A percentile compares a stretch with the other conserved stretches of the same genome.
Evolutionary conservation across 129 eudicot species (phyloP).

Genomic region (Rutidosis leptorrhynchoides): DNA sequence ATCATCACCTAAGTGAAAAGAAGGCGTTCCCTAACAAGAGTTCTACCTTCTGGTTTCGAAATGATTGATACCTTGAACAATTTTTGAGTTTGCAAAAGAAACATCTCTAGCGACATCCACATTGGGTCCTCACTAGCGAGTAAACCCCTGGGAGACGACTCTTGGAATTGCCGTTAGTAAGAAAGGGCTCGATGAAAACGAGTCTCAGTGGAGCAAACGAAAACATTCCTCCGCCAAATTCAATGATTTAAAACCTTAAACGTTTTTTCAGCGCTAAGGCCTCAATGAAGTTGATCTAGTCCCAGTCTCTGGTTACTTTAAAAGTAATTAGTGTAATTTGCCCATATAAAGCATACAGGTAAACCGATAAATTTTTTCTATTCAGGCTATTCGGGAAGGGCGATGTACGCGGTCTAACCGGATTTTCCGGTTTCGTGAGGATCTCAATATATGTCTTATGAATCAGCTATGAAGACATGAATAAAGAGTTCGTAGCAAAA

Average conservation of each 20-base stretch:
- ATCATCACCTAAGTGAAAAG: slow-evolving; percentile 79
- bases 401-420: no score
- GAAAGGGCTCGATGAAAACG: slow-evolving; percentile 80
- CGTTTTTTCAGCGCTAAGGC: slow-evolving; percentile 63
- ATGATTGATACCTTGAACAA: slow-evolving; percentile 77
- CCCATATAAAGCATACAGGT: no score
- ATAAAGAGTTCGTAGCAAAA: neutral
- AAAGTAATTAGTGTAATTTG: neutral
- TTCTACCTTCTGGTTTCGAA: slow-evolving; percentile 74
- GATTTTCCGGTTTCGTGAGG: no score
- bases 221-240: slow-evolving; percentile 77
- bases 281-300: slow-evolving; percentile 74
- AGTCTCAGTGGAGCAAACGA: slow-evolving; percentile 59
- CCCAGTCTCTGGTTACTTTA: slow-evolving; percentile 72
- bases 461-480: neutral
- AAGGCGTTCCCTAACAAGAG: slow-evolving; percentile 73
- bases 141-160: slow-evolving; percentile 85
- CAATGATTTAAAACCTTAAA: slow-evolving; percentile 59
- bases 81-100: no score
- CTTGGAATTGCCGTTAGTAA: slow-evolving; percentile 88
- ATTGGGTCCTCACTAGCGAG: no score
- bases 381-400: no score
- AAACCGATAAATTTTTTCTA: no score
- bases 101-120: no score
- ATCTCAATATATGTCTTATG: no score